Base-by-base conservation (phyloP, 2,329 filamentous ascomycete genomes). In the Incumbomyces delicatus region DNA sequence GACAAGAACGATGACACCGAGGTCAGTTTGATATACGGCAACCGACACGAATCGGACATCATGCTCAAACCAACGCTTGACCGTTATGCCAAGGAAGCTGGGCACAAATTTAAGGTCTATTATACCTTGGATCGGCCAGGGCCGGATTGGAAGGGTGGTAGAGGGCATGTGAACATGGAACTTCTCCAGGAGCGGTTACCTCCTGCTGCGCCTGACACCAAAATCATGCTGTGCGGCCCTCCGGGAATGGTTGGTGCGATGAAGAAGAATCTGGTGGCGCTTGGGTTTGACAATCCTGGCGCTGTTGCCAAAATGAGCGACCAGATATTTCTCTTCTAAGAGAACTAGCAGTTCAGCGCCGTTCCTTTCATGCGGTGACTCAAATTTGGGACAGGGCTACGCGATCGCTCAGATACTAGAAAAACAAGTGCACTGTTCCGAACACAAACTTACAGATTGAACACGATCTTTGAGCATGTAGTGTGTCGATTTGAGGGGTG, bases 141-240 rank as follows among this genome's bases (percentile, higher is more conserved):
- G 0, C 58, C 63, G 1, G 59, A 60, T 3, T 81, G 77, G 78
- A 50, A 59, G 1, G 67, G 65, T 34, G 72, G 70, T 1, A 62
- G 54, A 0, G 78, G 77, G 0, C 75, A 67, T 46, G 70, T 81
- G 1, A 78, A 41, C 22, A 27, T 5, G 22, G 22, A 27, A 4
- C 22, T 27, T 27, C 22, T 27, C 22, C 22, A 27, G 22, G 65
- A 75, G 49, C 65, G 58, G 30, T 63, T 82, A 40, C 76, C 77
- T 1, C 52, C 55, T 0, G 61, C 76, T 0, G 63, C 61, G 0
- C 37, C 56, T 0, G 71, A 75, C 12, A 67, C 68, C 2, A 80
- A 77, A 58, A 58, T 78, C 6, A 64, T 80, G 65, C 61, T 81
- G 1, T 82, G 78, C 53, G 79, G 79, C 0, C 78, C 79, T 0